Base-by-base conservation (phyloP, 129 eudicot species). In the Helichrysum umbraculigerum region DNA sequence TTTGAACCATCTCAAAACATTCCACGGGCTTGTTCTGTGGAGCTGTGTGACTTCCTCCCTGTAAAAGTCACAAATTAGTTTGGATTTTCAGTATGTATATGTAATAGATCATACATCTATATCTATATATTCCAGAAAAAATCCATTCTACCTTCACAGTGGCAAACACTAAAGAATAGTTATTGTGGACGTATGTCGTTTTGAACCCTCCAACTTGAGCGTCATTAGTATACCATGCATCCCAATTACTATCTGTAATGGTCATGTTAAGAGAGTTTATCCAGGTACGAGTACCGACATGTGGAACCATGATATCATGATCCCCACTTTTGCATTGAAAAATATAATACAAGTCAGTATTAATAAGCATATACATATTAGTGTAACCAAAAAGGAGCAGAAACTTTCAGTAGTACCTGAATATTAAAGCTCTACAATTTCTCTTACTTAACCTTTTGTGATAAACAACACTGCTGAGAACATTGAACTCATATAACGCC, bases 271-370 rank as follows among this genome's bases (percentile, higher is more conserved):
- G 80, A 65, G 70, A 66, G 15, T 60, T 47, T 14, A 81, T 81
- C 84, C 84, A 81, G 0, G 37, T 60, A 34, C 39, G 44, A 0
- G 84, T 78, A 15, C 76, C 76, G 3, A 70, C 28, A 21, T 78
- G 74, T 54, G 82, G 82, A 37, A 78, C 76, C 39, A 17, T 16
- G 71, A 78, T 41, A 61, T 78, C 82, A 44, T 78, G 82, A 74
- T 81, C 84, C n/a, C 85, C 85, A 14, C 85, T 82, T 25, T 66
- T 65, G 8, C 19, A 77, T 57, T 17, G 16, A 30, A 14, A 10
- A 62, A 4, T 3, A 14, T 2, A 8, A 25, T 29, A 62, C 6
- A 10, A 14, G 35, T 28, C 5, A 14, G 37, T 29, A 6, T 1
- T 2, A 62, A 14, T 1, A 62, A 29, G 17, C 41, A 22, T 28